Conservation (phyloP, 345 rosid genomes). For the Lepidium aucheri region DNA sequence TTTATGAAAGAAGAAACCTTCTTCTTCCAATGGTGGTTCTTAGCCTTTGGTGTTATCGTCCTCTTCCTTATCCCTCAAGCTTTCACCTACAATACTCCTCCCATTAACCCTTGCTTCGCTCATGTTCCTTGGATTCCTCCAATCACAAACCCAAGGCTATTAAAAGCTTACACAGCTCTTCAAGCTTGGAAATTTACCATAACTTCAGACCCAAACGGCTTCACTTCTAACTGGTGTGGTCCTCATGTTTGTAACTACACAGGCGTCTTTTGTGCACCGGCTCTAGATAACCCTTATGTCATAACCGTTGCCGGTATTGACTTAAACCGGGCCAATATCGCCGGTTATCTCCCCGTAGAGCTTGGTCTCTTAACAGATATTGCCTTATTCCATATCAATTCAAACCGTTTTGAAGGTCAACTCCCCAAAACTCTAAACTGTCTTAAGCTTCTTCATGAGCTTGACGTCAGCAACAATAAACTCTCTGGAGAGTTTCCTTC, state of each 20-base stretch:
- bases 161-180: conserved; percentile 57
- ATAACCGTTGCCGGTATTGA: conserved; percentile 78
- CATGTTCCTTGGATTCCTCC: conserved; percentile 18
- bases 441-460: conserved; percentile 51
- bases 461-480: conserved; percentile 73
- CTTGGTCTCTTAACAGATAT: conserved; percentile 76
- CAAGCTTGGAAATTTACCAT: conserved; percentile 70
- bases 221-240: conserved; percentile 69
- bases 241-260: conserved; percentile 82
- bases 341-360: conserved; percentile 56
- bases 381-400: conserved; percentile 67
- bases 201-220: conserved; percentile 55
- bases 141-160: conserved; percentile 53
- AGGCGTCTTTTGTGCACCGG: conserved; percentile 73
- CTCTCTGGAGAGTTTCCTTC: conserved; percentile 58
- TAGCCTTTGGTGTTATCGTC: not conserved
- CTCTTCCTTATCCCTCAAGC: conserved; percentile 16
- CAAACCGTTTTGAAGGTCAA: conserved; percentile 59
- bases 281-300: conserved; percentile 42
- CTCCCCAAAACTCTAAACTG: conserved; percentile 42
- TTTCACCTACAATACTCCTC: conserved; percentile 16
- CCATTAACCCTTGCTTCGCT: conserved; percentile 11
- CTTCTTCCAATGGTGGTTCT: conserved; percentile 10
- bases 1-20: conserved; percentile 15
- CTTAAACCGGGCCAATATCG: conserved; percentile 60